phyloP scores from a whole-genome alignment of 768 basidiomycete species.

The Phylloporus arenicola region DNA sequence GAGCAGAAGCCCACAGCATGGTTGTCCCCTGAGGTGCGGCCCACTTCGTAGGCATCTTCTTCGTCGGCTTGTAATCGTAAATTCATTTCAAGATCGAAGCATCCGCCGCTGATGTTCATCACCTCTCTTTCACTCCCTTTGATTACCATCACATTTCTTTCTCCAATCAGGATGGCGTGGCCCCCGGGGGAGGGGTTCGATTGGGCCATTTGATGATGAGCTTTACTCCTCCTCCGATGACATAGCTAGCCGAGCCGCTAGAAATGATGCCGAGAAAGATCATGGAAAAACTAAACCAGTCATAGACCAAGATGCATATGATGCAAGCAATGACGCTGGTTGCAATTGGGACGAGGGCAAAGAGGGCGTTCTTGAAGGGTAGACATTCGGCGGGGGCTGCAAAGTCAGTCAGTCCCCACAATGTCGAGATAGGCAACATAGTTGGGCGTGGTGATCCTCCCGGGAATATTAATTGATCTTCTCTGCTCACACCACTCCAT shows the following conservation, averaged over 20 bases:
- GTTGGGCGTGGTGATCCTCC: conserved; percentile 8
- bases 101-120: neutral
- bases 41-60: neutral
- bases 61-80: neutral
- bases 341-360: conserved; percentile 21
- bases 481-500: conserved; percentile 13
- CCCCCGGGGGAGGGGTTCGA: conserved; percentile 11
- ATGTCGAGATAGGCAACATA: conserved; percentile 19
- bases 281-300: conserved; percentile 30
- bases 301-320: conserved; percentile 17
- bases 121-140: neutral
- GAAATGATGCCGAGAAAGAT: conserved; percentile 31
- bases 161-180: conserved; percentile 23
- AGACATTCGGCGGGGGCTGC: neutral
- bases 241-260: conserved; percentile 21
- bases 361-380: neutral
- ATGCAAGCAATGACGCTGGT: conserved; percentile 23
- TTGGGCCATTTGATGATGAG: conserved; percentile 13
- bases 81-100: neutral
- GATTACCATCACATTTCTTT: neutral
- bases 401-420: conserved; percentile 6
- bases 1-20: conserved; percentile 19
- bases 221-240: conserved; percentile 23
- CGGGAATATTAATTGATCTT: neutral
- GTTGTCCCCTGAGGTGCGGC: neutral